Percentiles rank a stretch among this genome's conserved stretches.
phyloP scores from a whole-genome alignment of 345 rosid genomes.

The Salix brachista region DNA sequence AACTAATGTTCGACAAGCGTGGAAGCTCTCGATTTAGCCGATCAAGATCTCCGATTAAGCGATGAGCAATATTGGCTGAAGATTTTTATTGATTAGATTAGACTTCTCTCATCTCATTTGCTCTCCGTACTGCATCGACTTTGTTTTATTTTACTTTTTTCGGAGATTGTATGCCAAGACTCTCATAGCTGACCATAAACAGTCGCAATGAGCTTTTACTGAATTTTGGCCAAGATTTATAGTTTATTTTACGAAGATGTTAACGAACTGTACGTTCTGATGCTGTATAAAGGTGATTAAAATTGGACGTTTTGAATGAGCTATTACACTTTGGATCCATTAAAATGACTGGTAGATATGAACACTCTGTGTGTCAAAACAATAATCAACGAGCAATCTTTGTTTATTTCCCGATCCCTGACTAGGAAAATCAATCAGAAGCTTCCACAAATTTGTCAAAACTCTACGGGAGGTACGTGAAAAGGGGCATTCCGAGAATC shows the following conservation, averaged over 20 bases:
- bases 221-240: not conserved
- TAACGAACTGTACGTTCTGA: not conserved
- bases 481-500: conserved; percentile 58
- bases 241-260: not conserved
- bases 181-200: not conserved
- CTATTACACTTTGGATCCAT: too few species aligned
- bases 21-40: conserved; percentile 55
- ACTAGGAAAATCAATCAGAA: not conserved
- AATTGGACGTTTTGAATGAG: too few species aligned
- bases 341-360: too few species aligned
- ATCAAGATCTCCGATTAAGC: not conserved
- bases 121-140: not conserved
- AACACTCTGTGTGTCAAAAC: too few species aligned
- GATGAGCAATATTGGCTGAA: not conserved
- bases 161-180: not conserved
- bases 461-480: too few species aligned
- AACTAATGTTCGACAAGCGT: conserved; percentile 83
- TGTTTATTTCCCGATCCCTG: not conserved
- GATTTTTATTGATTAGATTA: not conserved
- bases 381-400: too few species aligned
- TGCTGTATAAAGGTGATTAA: not conserved
- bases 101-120: not conserved
- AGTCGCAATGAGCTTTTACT: not conserved
- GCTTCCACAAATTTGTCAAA: too few species aligned
- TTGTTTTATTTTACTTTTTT: not conserved